Evolutionary conservation across 148 eudicot species (phyloP), one percentile per base, ranked within the genome.

Genomic region (Rhododendron kiyosumense): DNA sequence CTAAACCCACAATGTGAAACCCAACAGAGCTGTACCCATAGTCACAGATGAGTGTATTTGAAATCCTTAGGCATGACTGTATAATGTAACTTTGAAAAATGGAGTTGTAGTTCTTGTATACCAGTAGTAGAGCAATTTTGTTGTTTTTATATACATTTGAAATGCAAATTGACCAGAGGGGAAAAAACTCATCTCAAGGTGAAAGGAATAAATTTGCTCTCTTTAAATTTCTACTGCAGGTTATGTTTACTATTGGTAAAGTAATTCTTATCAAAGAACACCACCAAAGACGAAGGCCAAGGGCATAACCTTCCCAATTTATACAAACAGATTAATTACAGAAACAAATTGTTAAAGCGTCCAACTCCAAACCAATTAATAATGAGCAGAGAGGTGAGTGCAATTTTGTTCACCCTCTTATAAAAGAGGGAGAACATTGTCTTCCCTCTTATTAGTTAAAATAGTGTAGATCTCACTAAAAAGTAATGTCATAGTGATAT

Each of bases 51-150:
- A 36, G 13, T 63, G 85, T 71, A 71, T 26, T 46, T 74, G 61
- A 2, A 45, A 38, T 34, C 13, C 84, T 18, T 87, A 34, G 75
- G 77, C 82, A 77, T 45, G 77, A 26, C 22, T 18, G 83, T 38
- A 34, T 59, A 45, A 75, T 76, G 57, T 73, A 26, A 78, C 57
- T 38, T 63, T 6, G 4, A 78, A 54, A 51, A 22, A 49, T 49
- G 71, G 67, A 77, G 69, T 48, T 41, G 71, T 67, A 65, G 38
- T 69, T 65, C 18, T 84, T 67, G 86, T 87, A 79, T 69, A 69
- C 36, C 75, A 36, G 30, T 45, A 86, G 38, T 6, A 65, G 34
- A 71, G n/a, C 59, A 84, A 36, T 84, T 79, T 87, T 34, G 26
- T 59, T 83, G 46, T 52, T 83, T 45, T 86, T 41, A 5, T 34